A percentile compares a stretch with the other conserved stretches of the same genome.
These are phyloP conservation scores for Malassezia equina DNA, from an alignment of 1,284 basidiomycete species.

Conservation along the genomic window DNA sequence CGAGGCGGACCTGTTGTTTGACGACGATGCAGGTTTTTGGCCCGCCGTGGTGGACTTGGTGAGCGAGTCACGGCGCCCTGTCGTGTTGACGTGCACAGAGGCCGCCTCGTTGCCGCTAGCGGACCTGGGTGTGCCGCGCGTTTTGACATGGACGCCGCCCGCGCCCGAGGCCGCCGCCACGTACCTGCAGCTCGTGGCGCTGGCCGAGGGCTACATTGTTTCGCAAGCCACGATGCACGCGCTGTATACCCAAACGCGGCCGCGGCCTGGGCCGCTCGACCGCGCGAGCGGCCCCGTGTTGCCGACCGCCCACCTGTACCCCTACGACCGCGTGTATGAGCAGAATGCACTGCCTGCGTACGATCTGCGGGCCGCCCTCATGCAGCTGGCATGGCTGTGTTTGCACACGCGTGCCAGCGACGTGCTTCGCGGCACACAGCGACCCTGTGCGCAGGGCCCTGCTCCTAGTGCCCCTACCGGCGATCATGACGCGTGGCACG, in stretches of 20 bases:
- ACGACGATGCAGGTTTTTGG: constrained; percentile 88
- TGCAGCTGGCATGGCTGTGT: constrained; percentile 14
- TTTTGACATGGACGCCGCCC: constrained; percentile 25
- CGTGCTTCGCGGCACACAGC: not conserved
- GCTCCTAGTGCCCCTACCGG: not conserved
- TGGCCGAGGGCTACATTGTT: constrained; percentile 61
- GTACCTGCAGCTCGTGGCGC: constrained; percentile 66
- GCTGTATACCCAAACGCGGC: constrained; percentile 1
- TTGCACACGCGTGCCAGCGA: constrained; percentile 6
- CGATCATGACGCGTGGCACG: not conserved
- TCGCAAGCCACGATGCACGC: constrained; percentile 45
- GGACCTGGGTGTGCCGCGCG: constrained; percentile 27
- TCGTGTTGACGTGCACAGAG: constrained; percentile 39
- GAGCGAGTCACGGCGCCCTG: constrained; percentile 32
- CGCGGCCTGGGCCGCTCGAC: not conserved
- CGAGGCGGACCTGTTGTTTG: constrained; percentile 86
- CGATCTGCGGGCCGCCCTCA: constrained; percentile 15
- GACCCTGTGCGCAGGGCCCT: not conserved
- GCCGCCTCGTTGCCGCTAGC: constrained; percentile 18
- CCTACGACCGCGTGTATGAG: constrained; percentile 3
- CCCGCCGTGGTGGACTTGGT: constrained; percentile 52
- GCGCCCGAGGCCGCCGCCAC: constrained; percentile 1
- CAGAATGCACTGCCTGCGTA: not conserved
- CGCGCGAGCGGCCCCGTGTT: constrained; percentile 3
- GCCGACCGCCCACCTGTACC: not conserved